phyloP scores from a whole-genome alignment of 129 eudicot genomes.

The Arctium lappa region DNA sequence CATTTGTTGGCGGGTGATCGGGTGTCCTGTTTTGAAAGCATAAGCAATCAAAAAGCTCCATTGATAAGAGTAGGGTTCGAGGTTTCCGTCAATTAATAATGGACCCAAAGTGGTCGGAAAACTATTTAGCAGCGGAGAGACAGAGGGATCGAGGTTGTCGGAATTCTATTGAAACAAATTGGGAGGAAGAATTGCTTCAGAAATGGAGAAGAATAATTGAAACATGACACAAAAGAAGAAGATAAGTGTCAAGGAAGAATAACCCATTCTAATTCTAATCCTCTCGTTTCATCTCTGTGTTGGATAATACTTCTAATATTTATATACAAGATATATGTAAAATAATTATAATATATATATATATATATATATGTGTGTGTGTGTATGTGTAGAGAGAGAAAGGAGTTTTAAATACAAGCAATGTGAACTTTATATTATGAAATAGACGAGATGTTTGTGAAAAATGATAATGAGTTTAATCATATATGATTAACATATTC shows the following conservation, averaged over 20 bases:
- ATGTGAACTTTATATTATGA: too few relatives aligned
- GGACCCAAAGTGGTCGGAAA: not conserved
- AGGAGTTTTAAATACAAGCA: too few relatives aligned
- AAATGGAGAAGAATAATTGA: slow-evolving; percentile 31
- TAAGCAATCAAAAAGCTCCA: not conserved
- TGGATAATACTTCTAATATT: not conserved
- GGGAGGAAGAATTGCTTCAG: slow-evolving; percentile 31
- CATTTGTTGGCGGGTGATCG: not conserved
- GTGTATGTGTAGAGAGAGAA: too few relatives aligned
- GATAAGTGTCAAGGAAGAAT: slow-evolving; percentile 20
- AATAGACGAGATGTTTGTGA: too few relatives aligned
- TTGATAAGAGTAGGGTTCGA: not conserved
- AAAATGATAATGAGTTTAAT: too few relatives aligned
- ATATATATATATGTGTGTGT: too few relatives aligned
- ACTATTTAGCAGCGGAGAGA: too few relatives aligned
- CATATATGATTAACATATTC: too few relatives aligned
- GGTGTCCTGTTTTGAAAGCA: not conserved
- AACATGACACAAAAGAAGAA: slow-evolving; percentile 25
- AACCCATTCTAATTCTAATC: not conserved
- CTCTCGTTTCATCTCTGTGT: not conserved
- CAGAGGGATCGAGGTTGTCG: not conserved
- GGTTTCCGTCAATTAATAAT: not conserved
- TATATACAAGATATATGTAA: not conserved
- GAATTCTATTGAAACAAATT: not conserved
- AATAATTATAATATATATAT: not conserved